These are phyloP conservation scores for Aspergillus fischeri DNA, from an alignment of 2,329 filamentous ascomycete genomes.

Conservation along the genomic window DNA sequence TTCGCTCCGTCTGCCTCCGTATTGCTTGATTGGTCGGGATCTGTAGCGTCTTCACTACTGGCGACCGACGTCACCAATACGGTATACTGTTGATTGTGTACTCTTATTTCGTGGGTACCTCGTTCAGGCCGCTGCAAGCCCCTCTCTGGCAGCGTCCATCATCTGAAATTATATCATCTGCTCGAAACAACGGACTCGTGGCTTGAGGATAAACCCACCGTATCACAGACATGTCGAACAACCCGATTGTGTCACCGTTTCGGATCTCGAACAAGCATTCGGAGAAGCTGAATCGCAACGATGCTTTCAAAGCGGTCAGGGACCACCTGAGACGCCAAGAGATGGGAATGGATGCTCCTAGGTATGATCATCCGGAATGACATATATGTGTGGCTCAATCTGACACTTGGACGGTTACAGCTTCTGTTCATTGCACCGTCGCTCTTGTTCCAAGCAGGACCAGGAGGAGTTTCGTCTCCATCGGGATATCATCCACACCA, in stretches of 20 bases:
- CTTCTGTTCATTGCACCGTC: constrained; percentile 35
- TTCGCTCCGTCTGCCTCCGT: constrained; percentile 5
- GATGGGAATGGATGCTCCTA: constrained; percentile 30
- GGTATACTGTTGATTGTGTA: neutral
- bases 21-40: constrained; percentile 8
- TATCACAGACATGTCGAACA: constrained; percentile 13
- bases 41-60: neutral
- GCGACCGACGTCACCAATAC: neutral
- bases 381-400: neutral
- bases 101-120: neutral
- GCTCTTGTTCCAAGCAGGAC: constrained; percentile 26
- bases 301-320: constrained; percentile 31
- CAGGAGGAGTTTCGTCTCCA: constrained; percentile 45
- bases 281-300: constrained; percentile 30
- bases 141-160: neutral
- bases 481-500: constrained; percentile 56
- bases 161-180: neutral
- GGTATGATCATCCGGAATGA: constrained; percentile 14
- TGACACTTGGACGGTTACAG: constrained; percentile 13
- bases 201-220: neutral
- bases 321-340: constrained; percentile 34
- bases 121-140: neutral
- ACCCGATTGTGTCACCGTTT: constrained; percentile 21
- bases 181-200: neutral
- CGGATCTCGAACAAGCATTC: constrained; percentile 29